These are phyloP conservation scores for Phyllosticta citribraziliensis DNA, from an alignment of 2,329 filamentous ascomycete species.

Conservation along the genomic window DNA sequence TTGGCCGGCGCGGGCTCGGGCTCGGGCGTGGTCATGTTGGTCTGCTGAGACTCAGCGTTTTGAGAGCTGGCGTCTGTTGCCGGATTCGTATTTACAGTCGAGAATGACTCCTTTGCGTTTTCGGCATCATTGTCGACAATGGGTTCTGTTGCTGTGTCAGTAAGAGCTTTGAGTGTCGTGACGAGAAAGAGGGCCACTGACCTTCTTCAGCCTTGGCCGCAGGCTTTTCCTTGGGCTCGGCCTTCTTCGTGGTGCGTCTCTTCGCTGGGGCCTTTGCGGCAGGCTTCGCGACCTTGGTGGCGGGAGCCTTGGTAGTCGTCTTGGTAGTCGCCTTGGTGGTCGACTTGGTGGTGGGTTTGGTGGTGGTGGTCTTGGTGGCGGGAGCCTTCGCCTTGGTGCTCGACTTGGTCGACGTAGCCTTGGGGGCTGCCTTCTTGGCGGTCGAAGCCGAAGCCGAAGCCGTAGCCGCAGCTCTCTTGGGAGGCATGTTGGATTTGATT, in stretches of 20 bases:
- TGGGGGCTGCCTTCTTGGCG: constrained; percentile 13
- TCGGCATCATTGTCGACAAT: neutral
- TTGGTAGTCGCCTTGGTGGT: constrained; percentile 23
- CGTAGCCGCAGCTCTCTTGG: constrained; percentile 2
- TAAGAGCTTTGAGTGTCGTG: neutral
- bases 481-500: neutral
- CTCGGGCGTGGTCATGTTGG: neutral
- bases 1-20: constrained; percentile 17
- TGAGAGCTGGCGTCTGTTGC: neutral
- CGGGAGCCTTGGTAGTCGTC: constrained; percentile 13
- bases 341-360: too few relatives aligned
- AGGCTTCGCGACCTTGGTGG: constrained; percentile 6
- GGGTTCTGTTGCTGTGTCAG: neutral
- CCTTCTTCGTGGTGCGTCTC: constrained; percentile 5
- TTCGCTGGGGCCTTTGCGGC: neutral
- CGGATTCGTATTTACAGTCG: neutral
- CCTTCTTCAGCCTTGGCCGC: constrained; percentile 9
- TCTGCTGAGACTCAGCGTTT: neutral
- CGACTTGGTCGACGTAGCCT: constrained; percentile 19
- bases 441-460: neutral
- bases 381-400: constrained; percentile 13
- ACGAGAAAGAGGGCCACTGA: neutral
- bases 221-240: constrained; percentile 9
- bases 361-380: constrained; percentile 13
- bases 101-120: neutral